These are phyloP conservation scores for Plasmodium reichenowi DNA, from an alignment of 169 alveolate genomes.

Conservation along the genomic window DNA sequence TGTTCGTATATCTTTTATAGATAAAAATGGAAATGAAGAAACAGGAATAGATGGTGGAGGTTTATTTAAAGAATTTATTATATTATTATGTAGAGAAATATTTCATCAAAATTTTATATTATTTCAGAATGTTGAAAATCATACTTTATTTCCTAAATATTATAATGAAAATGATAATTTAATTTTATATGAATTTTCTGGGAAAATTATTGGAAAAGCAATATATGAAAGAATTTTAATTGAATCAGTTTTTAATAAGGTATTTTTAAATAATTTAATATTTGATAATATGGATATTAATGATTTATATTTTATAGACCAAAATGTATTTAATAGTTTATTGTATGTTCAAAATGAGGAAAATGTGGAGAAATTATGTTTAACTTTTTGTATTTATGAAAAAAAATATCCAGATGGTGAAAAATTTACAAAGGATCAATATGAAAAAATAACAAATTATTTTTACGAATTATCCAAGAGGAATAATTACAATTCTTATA, in stretches of 20 bases:
- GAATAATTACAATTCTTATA: neutral
- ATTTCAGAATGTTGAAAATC: conserved; percentile 80
- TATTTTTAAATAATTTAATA: conserved; percentile 90
- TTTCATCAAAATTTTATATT: conserved; percentile 92
- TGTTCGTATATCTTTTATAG: conserved; percentile 90
- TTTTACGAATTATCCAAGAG: conserved; percentile 9
- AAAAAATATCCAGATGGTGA: conserved; percentile 52
- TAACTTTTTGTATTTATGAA: conserved; percentile 80
- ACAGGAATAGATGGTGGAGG: conserved; percentile 99
- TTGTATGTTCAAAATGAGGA: conserved; percentile 78
- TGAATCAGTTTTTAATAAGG: conserved; percentile 92
- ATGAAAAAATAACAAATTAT: conserved; percentile 32
- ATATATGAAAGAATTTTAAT: conserved; percentile 92
- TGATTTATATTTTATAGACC: conserved; percentile 83
- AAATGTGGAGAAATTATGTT: conserved; percentile 80
- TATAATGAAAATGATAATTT: conserved; percentile 80
- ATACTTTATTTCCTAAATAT: conserved; percentile 82
- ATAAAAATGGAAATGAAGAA: conserved; percentile 91
- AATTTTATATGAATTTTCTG: conserved; percentile 84
- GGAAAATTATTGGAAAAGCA: conserved; percentile 93
- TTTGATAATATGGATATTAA: conserved; percentile 88
- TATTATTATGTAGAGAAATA: conserved; percentile 89
- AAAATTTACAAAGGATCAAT: neutral
- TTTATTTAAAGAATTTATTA: conserved; percentile 95
- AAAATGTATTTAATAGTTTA: conserved; percentile 78